phyloP scores from a whole-genome alignment of 768 basidiomycete species.

The Tricholoma sp. region DNA sequence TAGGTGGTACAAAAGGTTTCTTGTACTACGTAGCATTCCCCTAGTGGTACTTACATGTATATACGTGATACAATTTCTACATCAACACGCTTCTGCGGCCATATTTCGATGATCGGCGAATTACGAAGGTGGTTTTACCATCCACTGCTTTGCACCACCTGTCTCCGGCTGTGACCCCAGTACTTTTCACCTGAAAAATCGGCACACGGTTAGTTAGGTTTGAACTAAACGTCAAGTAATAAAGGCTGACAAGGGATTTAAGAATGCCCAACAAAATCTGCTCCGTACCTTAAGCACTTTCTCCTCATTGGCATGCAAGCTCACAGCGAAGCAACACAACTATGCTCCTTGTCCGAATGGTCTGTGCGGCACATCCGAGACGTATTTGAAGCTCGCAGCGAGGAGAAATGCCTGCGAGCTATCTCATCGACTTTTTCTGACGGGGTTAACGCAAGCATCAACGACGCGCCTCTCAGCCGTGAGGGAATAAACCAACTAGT shows the following conservation, averaged over 20 bases:
- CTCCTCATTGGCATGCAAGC: slow-evolving; percentile 12
- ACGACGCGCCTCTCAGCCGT: slow-evolving; percentile 36
- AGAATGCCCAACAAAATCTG: not conserved
- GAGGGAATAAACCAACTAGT: slow-evolving; percentile 38
- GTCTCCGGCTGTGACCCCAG: slow-evolving; percentile 5
- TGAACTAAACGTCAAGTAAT: slow-evolving; percentile 7
- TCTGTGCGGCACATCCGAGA: slow-evolving; percentile 42
- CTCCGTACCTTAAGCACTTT: not conserved
- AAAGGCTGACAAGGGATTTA: not conserved
- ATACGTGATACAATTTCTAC: slow-evolving; percentile 4
- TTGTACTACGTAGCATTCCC: not conserved
- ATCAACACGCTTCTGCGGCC: not conserved
- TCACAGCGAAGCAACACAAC: slow-evolving; percentile 12
- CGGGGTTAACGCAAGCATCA: slow-evolving; percentile 34
- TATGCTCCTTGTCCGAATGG: slow-evolving; percentile 44
- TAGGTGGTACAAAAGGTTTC: not conserved
- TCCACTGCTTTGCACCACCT: slow-evolving; percentile 9
- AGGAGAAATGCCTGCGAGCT: slow-evolving; percentile 36
- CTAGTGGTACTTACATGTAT: not conserved
- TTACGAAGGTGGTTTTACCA: slow-evolving; percentile 6
- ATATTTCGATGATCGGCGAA: slow-evolving; percentile 10
- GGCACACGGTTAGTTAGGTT: slow-evolving; percentile 15
- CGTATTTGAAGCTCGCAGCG: slow-evolving; percentile 46
- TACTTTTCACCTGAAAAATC: slow-evolving; percentile 10
- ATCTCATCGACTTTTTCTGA: slow-evolving; percentile 42